Evolutionary conservation across 116 monocot species (phyloP).

Genomic region (Posidonia oceanica): DNA sequence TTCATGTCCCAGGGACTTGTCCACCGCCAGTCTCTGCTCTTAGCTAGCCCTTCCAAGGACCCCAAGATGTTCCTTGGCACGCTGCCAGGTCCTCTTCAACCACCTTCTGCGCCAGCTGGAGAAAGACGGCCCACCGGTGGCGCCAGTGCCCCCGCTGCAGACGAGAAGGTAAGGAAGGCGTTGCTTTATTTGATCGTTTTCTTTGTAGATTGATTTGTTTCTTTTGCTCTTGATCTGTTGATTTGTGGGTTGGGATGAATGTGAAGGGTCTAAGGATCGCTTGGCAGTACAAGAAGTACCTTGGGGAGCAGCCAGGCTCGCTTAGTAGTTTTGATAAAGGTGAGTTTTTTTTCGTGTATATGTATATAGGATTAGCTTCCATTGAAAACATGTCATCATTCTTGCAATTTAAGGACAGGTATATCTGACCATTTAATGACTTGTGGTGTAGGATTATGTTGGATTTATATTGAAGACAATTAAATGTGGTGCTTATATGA

Average conservation of each 20-base stretch:
- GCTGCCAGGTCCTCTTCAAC: constrained; percentile 40
- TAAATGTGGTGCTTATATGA: too few relatives aligned
- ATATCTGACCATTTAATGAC: too few relatives aligned
- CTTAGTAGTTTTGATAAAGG: constrained; percentile 15
- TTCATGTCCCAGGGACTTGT: constrained; percentile 91
- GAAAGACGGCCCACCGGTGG: neutral
- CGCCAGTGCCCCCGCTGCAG: neutral
- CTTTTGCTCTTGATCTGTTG: too few relatives aligned
- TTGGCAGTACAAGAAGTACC: constrained; percentile 98
- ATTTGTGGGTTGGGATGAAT: neutral
- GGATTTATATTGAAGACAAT: too few relatives aligned
- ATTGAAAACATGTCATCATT: too few relatives aligned
- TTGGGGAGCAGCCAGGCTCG: constrained; percentile 44
- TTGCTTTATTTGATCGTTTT: too few relatives aligned
- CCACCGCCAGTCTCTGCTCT: constrained; percentile 68
- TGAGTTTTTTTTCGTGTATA: neutral
- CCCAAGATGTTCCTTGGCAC: constrained; percentile 77
- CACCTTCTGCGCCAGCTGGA: constrained; percentile 7
- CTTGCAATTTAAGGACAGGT: too few relatives aligned
- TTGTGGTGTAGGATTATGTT: too few relatives aligned
- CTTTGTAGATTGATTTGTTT: neutral
- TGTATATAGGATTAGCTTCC: too few relatives aligned
- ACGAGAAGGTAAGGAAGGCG: constrained; percentile 1
- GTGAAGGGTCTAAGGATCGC: constrained; percentile 71
- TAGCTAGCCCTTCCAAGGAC: constrained; percentile 46